A percentile compares a stretch with the other conserved stretches of the same genome.
phyloP scores from a whole-genome alignment of 176 grass and related monocot genomes.

The Elaeis guineensis region DNA sequence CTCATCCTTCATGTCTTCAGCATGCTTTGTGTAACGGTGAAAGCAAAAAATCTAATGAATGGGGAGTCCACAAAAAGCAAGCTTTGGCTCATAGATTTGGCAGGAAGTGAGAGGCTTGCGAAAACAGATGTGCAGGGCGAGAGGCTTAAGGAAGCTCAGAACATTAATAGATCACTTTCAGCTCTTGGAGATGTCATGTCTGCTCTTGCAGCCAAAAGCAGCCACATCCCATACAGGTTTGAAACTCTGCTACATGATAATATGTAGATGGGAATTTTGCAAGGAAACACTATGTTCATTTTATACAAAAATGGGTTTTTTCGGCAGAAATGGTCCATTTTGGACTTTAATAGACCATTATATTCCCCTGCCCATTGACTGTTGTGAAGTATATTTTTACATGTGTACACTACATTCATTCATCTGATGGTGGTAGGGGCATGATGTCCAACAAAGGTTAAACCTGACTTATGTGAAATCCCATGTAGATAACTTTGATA shows the following conservation, averaged over 20 bases:
- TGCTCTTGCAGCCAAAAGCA: slow-evolving; percentile 76
- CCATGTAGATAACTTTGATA: no score
- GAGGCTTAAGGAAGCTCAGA: slow-evolving; percentile 92
- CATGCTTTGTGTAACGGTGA: slow-evolving; percentile 85
- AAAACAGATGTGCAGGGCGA: slow-evolving; percentile 94
- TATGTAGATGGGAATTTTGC: background rate
- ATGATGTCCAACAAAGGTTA: no score
- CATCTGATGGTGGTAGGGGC: no score
- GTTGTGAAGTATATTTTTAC: background rate
- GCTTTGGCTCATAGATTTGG: slow-evolving; percentile 93
- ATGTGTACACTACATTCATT: background rate
- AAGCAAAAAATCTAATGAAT: slow-evolving; percentile 64
- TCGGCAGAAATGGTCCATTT: no score
- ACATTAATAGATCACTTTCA: slow-evolving; percentile 94
- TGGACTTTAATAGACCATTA: no score
- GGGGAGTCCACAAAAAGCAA: slow-evolving; percentile 91
- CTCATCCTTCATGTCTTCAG: slow-evolving; percentile 28
- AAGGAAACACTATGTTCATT: no score
- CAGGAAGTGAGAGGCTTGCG: slow-evolving; percentile 87
- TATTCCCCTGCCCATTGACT: no score
- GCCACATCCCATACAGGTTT: slow-evolving; percentile 92
- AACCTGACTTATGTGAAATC: no score
- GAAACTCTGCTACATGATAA: slow-evolving; percentile 8
- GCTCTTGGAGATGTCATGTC: slow-evolving; percentile 95
- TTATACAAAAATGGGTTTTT: no score